Conservation (phyloP, 2,329 filamentous ascomycete species). For the Aspergillus ibericus region DNA sequence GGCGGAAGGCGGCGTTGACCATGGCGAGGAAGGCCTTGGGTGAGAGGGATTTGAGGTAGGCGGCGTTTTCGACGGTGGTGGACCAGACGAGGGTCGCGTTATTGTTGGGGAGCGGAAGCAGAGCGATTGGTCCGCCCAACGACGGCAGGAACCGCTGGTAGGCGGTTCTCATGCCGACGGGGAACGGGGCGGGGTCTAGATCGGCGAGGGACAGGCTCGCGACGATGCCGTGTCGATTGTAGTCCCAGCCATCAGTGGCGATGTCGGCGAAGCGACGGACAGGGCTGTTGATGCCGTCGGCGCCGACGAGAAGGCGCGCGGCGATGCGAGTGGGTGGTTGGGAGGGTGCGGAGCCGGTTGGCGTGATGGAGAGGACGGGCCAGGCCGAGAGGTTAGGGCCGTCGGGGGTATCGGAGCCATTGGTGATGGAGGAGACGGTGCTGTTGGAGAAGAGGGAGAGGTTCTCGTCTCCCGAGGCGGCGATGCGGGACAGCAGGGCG, state of each 20-base stretch:
- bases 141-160: slow-evolving; percentile 95
- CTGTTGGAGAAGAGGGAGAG: slow-evolving; percentile 73
- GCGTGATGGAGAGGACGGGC: slow-evolving; percentile 76
- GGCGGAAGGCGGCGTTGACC: slow-evolving; percentile 90
- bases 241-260: slow-evolving; percentile 86
- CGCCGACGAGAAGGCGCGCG: slow-evolving; percentile 83
- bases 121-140: slow-evolving; percentile 73
- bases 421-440: slow-evolving; percentile 74
- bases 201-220: slow-evolving; percentile 75
- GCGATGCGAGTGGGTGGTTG: slow-evolving; percentile 58
- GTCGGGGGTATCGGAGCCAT: slow-evolving; percentile 67
- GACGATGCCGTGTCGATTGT: slow-evolving; percentile 84
- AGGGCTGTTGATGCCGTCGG: slow-evolving; percentile 92
- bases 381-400: slow-evolving; percentile 78
- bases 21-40: slow-evolving; percentile 74
- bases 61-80: slow-evolving; percentile 77
- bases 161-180: slow-evolving; percentile 64
- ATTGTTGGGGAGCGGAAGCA: slow-evolving; percentile 84
- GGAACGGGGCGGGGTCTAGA: slow-evolving; percentile 30
- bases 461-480: slow-evolving; percentile 59
- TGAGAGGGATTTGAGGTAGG: slow-evolving; percentile 73
- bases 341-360: slow-evolving; percentile 39
- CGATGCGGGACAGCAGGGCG: slow-evolving; percentile 70
- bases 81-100: slow-evolving; percentile 91
- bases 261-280: slow-evolving; percentile 89